Evolutionary conservation across 306 rosid species (phyloP), one percentile per base, ranked within the genome.

Genomic region (Lathyrus sativus): DNA sequence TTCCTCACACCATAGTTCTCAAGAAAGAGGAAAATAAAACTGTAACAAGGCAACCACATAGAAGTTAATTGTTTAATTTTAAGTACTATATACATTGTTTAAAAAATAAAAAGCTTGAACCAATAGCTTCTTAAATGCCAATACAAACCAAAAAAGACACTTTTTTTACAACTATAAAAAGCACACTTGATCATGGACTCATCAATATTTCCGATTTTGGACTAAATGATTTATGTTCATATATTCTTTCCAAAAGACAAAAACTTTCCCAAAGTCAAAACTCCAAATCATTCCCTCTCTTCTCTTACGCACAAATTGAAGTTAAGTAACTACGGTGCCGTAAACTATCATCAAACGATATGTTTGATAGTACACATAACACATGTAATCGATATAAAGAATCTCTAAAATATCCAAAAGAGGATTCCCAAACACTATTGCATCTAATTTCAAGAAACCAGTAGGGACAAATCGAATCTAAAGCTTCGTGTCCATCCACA

Each of bases 1-100:
- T 90, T 95, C 87, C 97, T 82, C 78, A 90, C 99, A 17, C 99
- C 99, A 68, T 95, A 95, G 72, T 88, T 95, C 89, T 93, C 99
- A 62, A 90, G 89, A 43, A 95, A 82, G 24, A 95, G 97, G 62
- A 95, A 95, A 69, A 95, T 82, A 63, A 95, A 95, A 78, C 99
- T 95, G 92, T 2, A 80, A 64, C 60, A 75, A 58, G 9, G 56
- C 54, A 81, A 55, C 7, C 24, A 43, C 65, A 72, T 14, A 68
- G 41, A 67, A 46, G 67, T 60, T 62, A 48, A 64, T 31, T 50
- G 49, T 17, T 49, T 41, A 15, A 62, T 51, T 42, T 19, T 35
- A 54, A 46, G 29, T 12, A 67, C 43, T n/a, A 56, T n/a, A 54
- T 26, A 26, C 42, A 43, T 61, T 7, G 18, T 56, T 35, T 8